phyloP scores from a whole-genome alignment of 2,329 filamentous ascomycete genomes.

The Biscogniauxia marginata region DNA sequence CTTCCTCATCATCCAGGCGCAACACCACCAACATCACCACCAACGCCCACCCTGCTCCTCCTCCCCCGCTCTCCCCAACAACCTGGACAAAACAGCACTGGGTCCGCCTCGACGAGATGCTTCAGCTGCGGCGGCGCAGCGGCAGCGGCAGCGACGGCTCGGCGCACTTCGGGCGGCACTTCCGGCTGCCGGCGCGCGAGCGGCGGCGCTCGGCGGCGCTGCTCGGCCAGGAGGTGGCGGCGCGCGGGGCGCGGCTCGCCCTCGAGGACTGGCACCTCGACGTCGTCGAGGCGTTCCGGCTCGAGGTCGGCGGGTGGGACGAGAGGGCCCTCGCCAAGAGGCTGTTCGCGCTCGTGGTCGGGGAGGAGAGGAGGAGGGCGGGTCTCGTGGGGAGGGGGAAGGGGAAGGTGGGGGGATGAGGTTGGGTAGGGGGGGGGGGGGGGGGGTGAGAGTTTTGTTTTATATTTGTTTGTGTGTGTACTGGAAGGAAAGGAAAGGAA shows the following conservation, averaged over 20 bases:
- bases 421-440: constrained; percentile 21
- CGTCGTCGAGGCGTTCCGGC: constrained; percentile 53
- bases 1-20: constrained; percentile 1
- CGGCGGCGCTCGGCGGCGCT: constrained; percentile 27
- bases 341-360: constrained; percentile 53
- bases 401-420: constrained; percentile 13
- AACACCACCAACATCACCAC: not conserved
- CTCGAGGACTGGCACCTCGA: constrained; percentile 59
- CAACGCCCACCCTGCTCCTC: not conserved
- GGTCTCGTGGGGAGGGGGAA: constrained; percentile 17
- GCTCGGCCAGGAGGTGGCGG: constrained; percentile 48
- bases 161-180: constrained; percentile 36
- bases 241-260: constrained; percentile 45
- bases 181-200: constrained; percentile 16
- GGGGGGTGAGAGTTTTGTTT: not conserved
- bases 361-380: constrained; percentile 43
- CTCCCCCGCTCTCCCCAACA: constrained; percentile 37
- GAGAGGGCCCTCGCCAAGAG: constrained; percentile 49
- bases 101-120: constrained; percentile 50
- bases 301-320: constrained; percentile 49
- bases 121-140: constrained; percentile 47
- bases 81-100: constrained; percentile 53
- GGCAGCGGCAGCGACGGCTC: constrained; percentile 31
- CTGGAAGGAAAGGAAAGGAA: not conserved
- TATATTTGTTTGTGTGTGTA: not conserved